Base-by-base conservation (phyloP, 306 rosid species). In the Acacia acuminata region DNA sequence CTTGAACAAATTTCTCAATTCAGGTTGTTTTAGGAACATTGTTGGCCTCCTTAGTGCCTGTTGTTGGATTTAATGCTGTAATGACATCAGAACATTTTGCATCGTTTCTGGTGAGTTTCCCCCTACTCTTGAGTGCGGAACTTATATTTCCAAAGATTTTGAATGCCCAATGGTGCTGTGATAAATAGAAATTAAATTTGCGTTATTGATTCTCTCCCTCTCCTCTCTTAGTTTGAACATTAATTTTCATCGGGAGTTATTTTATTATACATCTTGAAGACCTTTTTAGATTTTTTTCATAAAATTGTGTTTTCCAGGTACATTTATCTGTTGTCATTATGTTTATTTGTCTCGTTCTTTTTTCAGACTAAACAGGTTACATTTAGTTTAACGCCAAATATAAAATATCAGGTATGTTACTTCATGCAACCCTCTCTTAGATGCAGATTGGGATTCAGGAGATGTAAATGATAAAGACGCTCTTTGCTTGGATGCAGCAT, bases 71-170 rank as follows among this genome's bases (percentile, higher is more conserved):
- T 75, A 95, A 95, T 82, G 99, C 99, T 34, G 96, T 95, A 60
- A 88, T 95, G 95, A 95, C 99, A 73, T 95, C 99, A 30, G 99
- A 95, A 86, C 98, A 95, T 87, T 95, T 95, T 88, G 98, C 94
- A 34, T 95, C 99, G 67, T 95, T 95, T 84, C 88, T 95, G 96
- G 99, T 93, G 79, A 88, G 97, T 82, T 61, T 63, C 24, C 69
- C 44, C 55, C 32, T 65, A 65, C 66, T 60, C 32, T n/a, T 58
- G 80, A 53, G 51, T 47, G 24, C 66, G 32, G 14, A 76, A 53
- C 56, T 76, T 50, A 42, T n/a, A 67, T 65, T 74, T 75, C 71
- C 71, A 75, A 85, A 74, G 76, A 61, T 74, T 69, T 75, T 32
- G 19, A 78, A 25, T 63, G 61, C 15, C 15, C 30, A 77, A 50